Evolutionary conservation across 305 asterid genomes (phyloP), one percentile per base, ranked within the genome.

Genomic region (Fraxinus nigra): DNA sequence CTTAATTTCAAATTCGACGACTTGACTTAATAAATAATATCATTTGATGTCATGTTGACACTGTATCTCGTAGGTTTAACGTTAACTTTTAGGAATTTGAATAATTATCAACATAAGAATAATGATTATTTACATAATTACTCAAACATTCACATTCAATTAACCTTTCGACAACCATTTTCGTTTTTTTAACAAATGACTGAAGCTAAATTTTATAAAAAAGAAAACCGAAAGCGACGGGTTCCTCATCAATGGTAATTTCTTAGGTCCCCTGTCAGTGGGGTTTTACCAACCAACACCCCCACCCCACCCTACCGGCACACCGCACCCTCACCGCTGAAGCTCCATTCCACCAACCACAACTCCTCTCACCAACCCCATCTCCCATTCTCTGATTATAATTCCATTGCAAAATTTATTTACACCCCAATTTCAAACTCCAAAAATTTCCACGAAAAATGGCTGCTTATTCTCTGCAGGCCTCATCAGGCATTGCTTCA

Each of bases 401-500:
- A 3, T 67, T 11, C 37, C 5, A 18, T 67, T 67, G 74, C 74
- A 26, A 28, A 2, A 67, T 67, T 26, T 22, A n/a, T 54, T 54
- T 11, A 67, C 8, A 67, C 26, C 18, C 74, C 11, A 26, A 28
- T 8, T 73, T 65, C 10, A 65, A 6, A 30, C 38, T 38, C 72
- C 34, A 56, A 8, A 77, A 63, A 73, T 61, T n/a, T 18, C 30
- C 24, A 22, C 56, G 63, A 16, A 63, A 43, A 28, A 89, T 89
- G 94, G 87, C 90, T 34, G 84, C 92, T 43, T 84, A 76, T 81
- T 86, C 87, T 67, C 30, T 78, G 37, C 88, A 76, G 46, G 59
- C 82, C 70, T 51, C 84, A 10, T 61, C 86, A 33, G 87, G 20
- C 80, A 76, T 85, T 80, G 85, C 81, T 63, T 69, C 80, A 16